Conservation (phyloP, 2,329 filamentous ascomycete species). For the Fusarium phyllophilum region DNA sequence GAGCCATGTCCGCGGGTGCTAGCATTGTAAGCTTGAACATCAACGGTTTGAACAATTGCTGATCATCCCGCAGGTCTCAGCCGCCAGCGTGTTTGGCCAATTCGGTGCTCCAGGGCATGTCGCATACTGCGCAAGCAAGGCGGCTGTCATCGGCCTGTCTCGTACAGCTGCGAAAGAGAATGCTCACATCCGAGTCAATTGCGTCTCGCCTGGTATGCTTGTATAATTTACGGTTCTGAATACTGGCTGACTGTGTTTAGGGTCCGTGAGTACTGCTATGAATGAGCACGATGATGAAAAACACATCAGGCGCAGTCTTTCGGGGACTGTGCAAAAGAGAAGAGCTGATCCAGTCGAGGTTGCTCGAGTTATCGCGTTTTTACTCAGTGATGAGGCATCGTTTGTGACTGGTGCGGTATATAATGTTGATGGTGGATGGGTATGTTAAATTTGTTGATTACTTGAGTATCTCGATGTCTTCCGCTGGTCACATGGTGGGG, state of each 20-base stretch:
- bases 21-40: conserved; percentile 35
- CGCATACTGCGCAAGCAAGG: conserved; percentile 47
- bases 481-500: accelerated
- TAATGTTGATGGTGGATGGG: conserved; percentile 53
- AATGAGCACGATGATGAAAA: conserved; percentile 20
- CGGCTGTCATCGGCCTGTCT: conserved; percentile 46
- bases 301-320: conserved; percentile 14
- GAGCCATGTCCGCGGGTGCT: conserved; percentile 43
- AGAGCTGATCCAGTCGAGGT: conserved; percentile 16
- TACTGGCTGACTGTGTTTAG: background rate
- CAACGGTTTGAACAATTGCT: conserved; percentile 50
- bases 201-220: conserved; percentile 19
- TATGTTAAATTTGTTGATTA: conserved; percentile 2
- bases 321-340: conserved; percentile 27
- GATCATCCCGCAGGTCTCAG: conserved; percentile 15
- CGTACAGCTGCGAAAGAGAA: conserved; percentile 46
- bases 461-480: background rate
- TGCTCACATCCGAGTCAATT: conserved; percentile 25
- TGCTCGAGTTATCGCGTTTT: conserved; percentile 32
- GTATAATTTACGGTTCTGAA: accelerated
- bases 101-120: conserved; percentile 45
- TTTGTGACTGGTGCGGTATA: conserved; percentile 47
- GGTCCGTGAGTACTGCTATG: conserved; percentile 31
- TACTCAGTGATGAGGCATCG: conserved; percentile 39
- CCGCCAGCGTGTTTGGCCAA: conserved; percentile 48